A percentile compares a stretch with the other conserved stretches of the same genome.
These are phyloP conservation scores for Tolypocladium amazonense DNA, from an alignment of 2,329 filamentous ascomycete genomes.

Conservation along the genomic window DNA sequence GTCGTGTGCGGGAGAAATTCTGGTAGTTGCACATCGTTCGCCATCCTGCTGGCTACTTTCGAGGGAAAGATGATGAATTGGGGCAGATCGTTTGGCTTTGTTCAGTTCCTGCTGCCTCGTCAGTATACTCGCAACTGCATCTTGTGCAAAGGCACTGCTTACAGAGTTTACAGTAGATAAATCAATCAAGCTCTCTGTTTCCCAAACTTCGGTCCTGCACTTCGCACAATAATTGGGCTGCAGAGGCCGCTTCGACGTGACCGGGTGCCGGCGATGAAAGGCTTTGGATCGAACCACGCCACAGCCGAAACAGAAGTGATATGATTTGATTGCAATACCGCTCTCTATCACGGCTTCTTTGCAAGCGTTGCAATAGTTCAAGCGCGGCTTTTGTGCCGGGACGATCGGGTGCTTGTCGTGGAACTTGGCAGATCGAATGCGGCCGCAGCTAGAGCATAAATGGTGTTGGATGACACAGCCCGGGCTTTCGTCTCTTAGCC, in stretches of 20 bases:
- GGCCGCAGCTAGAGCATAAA: conserved; percentile 25
- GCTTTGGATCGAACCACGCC: conserved; percentile 13
- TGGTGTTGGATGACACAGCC: conserved; percentile 14
- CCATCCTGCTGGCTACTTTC: not conserved
- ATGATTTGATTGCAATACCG: conserved; percentile 8
- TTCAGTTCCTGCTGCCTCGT: not conserved
- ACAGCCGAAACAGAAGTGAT: conserved; percentile 31
- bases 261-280: conserved; percentile 12
- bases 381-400: conserved; percentile 10
- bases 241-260: conserved; percentile 13
- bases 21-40: not conserved
- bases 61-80: not conserved
- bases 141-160: conserved; percentile 4
- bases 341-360: conserved; percentile 13
- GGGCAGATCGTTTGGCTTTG: not conserved
- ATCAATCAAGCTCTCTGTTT: conserved; percentile 12
- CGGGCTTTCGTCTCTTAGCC: conserved; percentile 10
- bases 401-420: conserved; percentile 21
- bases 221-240: conserved; percentile 21
- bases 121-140: not conserved
- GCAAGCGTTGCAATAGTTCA: conserved; percentile 25
- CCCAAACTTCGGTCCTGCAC: conserved; percentile 15
- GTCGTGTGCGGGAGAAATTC: too few relatives aligned
- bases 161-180: conserved; percentile 15
- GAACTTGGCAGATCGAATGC: conserved; percentile 21